Evolutionary conservation across 2,329 filamentous ascomycete genomes (phyloP).

Genomic region (Amauroascus verrucosus): DNA sequence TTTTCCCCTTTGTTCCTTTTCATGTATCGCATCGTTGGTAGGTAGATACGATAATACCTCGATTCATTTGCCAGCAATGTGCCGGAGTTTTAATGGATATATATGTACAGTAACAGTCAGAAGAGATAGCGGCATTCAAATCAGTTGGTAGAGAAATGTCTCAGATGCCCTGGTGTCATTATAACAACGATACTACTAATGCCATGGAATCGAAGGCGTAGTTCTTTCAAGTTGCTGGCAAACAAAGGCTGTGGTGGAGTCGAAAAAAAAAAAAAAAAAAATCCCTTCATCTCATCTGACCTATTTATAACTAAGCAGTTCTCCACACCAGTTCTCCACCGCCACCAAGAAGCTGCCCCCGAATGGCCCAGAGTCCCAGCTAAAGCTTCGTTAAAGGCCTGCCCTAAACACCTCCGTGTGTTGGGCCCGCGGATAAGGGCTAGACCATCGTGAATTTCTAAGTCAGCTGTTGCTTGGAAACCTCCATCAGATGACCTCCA

Average conservation of each 20-base stretch:
- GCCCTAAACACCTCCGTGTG: constrained; percentile 4
- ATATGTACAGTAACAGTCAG: not conserved
- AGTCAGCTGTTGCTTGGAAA: not conserved
- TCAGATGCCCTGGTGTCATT: not conserved
- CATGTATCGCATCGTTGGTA: not conserved
- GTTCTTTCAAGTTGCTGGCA: no score
- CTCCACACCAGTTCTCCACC: constrained; percentile 5
- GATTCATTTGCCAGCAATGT: not conserved
- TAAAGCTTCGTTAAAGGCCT: not conserved
- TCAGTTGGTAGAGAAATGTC: not conserved
- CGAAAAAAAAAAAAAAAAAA: not conserved
- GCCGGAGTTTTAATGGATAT: not conserved
- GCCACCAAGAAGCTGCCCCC: not conserved
- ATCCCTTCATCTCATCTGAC: constrained; percentile 1
- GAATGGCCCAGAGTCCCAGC: constrained; percentile 1
- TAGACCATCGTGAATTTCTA: constrained; percentile 5
- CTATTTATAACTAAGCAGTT: not conserved
- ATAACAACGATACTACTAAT: no score
- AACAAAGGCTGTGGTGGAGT: not conserved
- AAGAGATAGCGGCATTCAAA: not conserved
- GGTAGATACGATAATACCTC: constrained; percentile 9
- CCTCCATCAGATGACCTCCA: constrained; percentile 7
- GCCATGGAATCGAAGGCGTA: no score
- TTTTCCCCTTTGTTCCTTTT: not conserved
- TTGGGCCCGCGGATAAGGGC: not conserved